A percentile compares a stretch with the other conserved stretches of the same genome.
Evolutionary conservation across 2,329 filamentous ascomycete genomes (phyloP).

Genomic region (Phialocephala sp.): DNA sequence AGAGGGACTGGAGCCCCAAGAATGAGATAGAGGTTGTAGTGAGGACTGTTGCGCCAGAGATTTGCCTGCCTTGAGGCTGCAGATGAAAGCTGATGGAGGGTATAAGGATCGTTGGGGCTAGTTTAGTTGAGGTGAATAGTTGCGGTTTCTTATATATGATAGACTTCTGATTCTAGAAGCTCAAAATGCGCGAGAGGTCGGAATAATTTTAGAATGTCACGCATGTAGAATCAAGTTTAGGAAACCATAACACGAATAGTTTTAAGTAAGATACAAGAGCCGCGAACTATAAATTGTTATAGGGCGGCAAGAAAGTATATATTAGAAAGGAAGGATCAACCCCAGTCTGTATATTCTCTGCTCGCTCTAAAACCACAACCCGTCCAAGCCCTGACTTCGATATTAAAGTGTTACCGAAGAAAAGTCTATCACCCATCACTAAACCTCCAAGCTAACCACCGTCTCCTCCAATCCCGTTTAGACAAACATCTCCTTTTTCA

Average conservation of each 20-base stretch:
- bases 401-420: neutral
- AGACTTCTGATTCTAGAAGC: no score
- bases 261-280: neutral
- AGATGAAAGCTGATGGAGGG: neutral
- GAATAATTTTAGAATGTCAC: no score
- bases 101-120: neutral
- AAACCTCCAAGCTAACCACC: slow-evolving; percentile 3
- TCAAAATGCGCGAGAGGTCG: no score
- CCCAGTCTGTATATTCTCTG: neutral
- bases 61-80: neutral
- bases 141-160: neutral
- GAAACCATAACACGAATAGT: no score
- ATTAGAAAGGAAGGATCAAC: neutral
- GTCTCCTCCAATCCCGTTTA: neutral
- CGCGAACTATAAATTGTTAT: neutral
- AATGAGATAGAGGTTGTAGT: slow-evolving; percentile 4
- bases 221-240: no score
- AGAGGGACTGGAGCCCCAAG: neutral
- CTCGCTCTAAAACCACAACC: neutral
- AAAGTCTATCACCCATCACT: slow-evolving; percentile 3
- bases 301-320: neutral
- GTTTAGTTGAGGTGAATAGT: neutral
- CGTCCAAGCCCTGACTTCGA: neutral
- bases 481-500: slow-evolving; percentile 18
- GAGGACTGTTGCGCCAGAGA: neutral